Evolutionary conservation across 2,329 filamentous ascomycete genomes (phyloP).

Genomic region (Berkeleyomyces basicola): DNA sequence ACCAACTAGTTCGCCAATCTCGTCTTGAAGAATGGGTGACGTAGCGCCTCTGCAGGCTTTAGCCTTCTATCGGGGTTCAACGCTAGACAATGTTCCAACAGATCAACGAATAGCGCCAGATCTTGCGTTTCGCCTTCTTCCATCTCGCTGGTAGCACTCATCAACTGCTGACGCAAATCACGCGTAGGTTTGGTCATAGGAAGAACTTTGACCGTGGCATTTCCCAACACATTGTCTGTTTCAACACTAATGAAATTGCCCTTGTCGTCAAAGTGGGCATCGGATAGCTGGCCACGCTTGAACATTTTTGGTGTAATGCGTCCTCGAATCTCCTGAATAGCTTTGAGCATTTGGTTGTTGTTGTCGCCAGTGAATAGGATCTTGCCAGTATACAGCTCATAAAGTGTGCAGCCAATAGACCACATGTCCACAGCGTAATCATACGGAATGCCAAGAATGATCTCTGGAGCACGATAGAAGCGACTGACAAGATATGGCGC

Average conservation of each 20-base stretch:
- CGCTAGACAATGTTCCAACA: conserved; percentile 74
- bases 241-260: conserved; percentile 75
- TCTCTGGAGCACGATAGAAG: conserved; percentile 93
- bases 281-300: conserved; percentile 60
- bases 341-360: conserved; percentile 96
- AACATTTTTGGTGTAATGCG: conserved; percentile 82
- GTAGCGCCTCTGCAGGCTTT: conserved; percentile 69
- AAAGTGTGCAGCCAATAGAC: conserved; percentile 94
- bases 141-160: conserved; percentile 58
- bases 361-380: conserved; percentile 88
- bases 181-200: conserved; percentile 58
- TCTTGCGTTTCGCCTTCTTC: conserved; percentile 51
- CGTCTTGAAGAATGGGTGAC: conserved; percentile 67
- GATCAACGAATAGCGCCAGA: conserved; percentile 66
- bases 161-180: conserved; percentile 66
- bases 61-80: conserved; percentile 88
- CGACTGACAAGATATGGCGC: conserved; percentile 92
- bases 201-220: conserved; percentile 53
- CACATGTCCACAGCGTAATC: conserved; percentile 93
- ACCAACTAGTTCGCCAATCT: conserved; percentile 16
- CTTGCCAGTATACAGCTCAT: conserved; percentile 93
- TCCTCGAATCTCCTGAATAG: conserved; percentile 90
- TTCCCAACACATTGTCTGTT: conserved; percentile 71
- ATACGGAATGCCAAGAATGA: conserved; percentile 92
- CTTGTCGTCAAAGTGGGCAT: conserved; percentile 68